Evolutionary conservation across 2,329 filamentous ascomycete species (phyloP).

Genomic region (Cordyceps cateniannulata): DNA sequence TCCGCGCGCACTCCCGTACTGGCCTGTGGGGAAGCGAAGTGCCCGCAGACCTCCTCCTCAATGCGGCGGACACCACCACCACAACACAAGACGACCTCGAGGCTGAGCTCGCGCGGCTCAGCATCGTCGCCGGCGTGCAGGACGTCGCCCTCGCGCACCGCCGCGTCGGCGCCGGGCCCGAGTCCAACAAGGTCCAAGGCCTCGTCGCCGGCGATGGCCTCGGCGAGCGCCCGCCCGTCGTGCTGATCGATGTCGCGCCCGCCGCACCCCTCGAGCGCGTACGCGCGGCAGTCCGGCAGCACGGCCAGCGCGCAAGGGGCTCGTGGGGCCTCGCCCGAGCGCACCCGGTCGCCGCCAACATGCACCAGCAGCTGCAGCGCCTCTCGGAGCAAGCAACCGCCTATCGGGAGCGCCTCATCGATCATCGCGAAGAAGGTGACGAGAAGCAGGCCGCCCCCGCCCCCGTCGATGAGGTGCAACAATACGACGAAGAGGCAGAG

Average conservation of each 20-base stretch:
- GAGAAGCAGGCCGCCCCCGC: neutral
- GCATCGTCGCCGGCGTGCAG: conserved; percentile 23
- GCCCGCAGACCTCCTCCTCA: conserved; percentile 21
- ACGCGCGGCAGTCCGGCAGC: conserved; percentile 31
- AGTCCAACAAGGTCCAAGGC: conserved; percentile 20
- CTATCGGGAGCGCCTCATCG: neutral
- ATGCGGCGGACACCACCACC: neutral
- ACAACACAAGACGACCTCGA: conserved; percentile 15
- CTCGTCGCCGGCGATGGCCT: conserved; percentile 19
- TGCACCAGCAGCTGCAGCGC: neutral
- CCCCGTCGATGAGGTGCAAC: too few species aligned
- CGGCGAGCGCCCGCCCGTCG: conserved; percentile 21
- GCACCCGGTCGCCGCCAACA: conserved; percentile 13
- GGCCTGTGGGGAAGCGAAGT: conserved; percentile 26
- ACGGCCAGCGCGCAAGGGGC: conserved; percentile 31
- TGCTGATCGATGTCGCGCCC: conserved; percentile 26
- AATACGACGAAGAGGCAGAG: neutral
- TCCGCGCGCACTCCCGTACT: conserved; percentile 23
- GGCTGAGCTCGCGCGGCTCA: conserved; percentile 22
- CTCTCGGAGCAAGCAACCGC: neutral
- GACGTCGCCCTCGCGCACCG: conserved; percentile 14
- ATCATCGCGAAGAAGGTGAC: neutral
- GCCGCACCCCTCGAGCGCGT: conserved; percentile 28
- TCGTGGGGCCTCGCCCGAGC: conserved; percentile 20
- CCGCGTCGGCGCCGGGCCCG: conserved; percentile 20